A percentile compares a stretch with the other conserved stretches of the same genome.
Evolutionary conservation across 169 alveolate genomes (phyloP).

Genomic region (Perkinsus marinus): DNA sequence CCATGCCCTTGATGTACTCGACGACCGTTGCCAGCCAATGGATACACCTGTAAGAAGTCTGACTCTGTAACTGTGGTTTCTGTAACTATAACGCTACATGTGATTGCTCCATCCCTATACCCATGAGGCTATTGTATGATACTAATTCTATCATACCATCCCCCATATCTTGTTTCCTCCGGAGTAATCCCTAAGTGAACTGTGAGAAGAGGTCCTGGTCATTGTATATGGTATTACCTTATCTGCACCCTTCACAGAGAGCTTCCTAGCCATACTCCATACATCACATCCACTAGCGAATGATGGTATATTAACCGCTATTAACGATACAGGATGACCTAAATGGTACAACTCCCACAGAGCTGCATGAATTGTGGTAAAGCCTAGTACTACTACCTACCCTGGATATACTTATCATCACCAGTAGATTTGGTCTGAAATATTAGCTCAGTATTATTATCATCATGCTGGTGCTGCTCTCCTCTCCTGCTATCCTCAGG

Average conservation of each 20-base stretch:
- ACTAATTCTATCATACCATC: constrained; percentile 24
- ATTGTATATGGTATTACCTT: not conserved
- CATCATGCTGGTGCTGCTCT: not conserved
- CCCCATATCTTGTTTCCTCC: constrained; percentile 25
- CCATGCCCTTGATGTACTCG: not conserved
- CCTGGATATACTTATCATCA: constrained; percentile 1
- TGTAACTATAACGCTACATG: no score
- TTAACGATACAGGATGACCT: constrained; percentile 18
- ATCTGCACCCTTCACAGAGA: constrained; percentile 5
- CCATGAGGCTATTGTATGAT: constrained; percentile 22
- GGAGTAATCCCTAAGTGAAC: constrained; percentile 3
- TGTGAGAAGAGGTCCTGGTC: not conserved
- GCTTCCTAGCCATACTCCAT: constrained; percentile 19
- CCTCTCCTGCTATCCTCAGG: no score
- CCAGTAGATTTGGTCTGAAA: constrained; percentile 6
- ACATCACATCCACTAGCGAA: constrained; percentile 28
- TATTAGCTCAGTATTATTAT: constrained; percentile 1
- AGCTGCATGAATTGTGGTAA: constrained; percentile 1
- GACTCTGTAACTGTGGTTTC: no score
- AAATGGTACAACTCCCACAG: not conserved
- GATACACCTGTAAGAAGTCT: not conserved
- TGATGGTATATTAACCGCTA: constrained; percentile 24
- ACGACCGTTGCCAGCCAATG: not conserved
- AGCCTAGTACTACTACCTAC: not conserved
- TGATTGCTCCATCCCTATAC: constrained; percentile 20